A percentile compares a stretch with the other conserved stretches of the same genome.
These are phyloP conservation scores for Globisporangium carolinianum DNA, from an alignment of 352 stramenopile species.

Conservation along the genomic window DNA sequence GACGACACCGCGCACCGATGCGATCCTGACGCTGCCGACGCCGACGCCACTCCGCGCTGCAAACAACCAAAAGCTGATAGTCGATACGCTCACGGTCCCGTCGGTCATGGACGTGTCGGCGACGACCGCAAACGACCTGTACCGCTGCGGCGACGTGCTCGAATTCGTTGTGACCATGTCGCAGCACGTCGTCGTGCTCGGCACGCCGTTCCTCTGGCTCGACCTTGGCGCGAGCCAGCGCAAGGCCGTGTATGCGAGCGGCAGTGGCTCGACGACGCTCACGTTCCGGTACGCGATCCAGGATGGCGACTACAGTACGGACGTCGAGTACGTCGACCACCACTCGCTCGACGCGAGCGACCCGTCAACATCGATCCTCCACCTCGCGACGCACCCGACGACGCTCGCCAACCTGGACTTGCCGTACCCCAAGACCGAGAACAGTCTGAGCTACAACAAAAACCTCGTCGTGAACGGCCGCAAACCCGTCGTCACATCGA, in stretches of 20 bases:
- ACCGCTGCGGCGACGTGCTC: slow-evolving; percentile 63
- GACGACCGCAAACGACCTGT: slow-evolving; percentile 31
- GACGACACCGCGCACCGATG: slow-evolving; percentile 65
- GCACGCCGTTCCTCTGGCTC: slow-evolving; percentile 57
- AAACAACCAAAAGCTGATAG: slow-evolving; percentile 32
- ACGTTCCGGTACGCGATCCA: slow-evolving; percentile 62
- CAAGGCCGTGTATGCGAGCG: slow-evolving; percentile 48
- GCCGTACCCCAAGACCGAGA: slow-evolving; percentile 54
- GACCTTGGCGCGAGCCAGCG: slow-evolving; percentile 42
- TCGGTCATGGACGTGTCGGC: slow-evolving; percentile 49
- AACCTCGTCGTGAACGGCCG: slow-evolving; percentile 61
- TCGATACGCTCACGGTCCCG: slow-evolving; percentile 58
- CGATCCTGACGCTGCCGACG: slow-evolving; percentile 48
- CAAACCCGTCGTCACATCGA: slow-evolving; percentile 47
- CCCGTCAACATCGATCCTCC: slow-evolving; percentile 38
- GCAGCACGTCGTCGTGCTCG: slow-evolving; percentile 60
- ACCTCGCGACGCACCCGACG: slow-evolving; percentile 62
- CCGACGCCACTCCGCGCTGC: slow-evolving; percentile 32
- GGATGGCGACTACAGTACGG: slow-evolving; percentile 64
- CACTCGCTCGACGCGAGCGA: slow-evolving; percentile 68
- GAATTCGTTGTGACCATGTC: slow-evolving; percentile 55
- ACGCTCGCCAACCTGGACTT: slow-evolving; percentile 59
- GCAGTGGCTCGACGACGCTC: slow-evolving; percentile 42
- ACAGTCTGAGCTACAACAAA: slow-evolving; percentile 64
- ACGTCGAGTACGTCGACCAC: slow-evolving; percentile 78